phyloP scores from a whole-genome alignment of 148 eudicot species.

The Fallopia convolvulus region DNA sequence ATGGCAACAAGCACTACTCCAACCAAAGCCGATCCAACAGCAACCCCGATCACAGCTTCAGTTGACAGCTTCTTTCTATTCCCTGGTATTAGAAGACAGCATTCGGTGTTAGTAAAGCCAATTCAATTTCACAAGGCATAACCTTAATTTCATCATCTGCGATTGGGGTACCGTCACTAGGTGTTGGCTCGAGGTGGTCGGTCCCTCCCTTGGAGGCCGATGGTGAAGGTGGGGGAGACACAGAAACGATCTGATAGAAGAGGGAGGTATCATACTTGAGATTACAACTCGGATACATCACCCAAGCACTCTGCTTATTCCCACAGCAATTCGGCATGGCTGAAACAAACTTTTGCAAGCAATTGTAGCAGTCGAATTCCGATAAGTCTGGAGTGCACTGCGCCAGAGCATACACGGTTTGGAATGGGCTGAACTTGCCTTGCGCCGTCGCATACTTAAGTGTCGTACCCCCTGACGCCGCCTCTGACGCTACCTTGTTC shows the following conservation, averaged over 20 bases:
- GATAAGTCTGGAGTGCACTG: slow-evolving; percentile 54
- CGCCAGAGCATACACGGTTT: slow-evolving; percentile 21
- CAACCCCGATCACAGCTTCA: background rate
- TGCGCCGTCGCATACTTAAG: slow-evolving; percentile 18
- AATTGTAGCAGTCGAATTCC: slow-evolving; percentile 21
- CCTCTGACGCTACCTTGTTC: background rate
- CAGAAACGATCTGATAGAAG: slow-evolving; percentile 4
- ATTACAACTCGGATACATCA: slow-evolving; percentile 27
- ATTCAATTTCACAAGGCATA: no score
- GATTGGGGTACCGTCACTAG: background rate
- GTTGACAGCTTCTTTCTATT: background rate
- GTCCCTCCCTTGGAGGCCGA: background rate
- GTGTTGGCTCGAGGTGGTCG: slow-evolving; percentile 2
- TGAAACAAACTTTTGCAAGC: slow-evolving; percentile 21
- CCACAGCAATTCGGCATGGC: slow-evolving; percentile 16
- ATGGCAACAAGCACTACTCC: background rate
- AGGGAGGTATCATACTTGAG: slow-evolving; percentile 25
- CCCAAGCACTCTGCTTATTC: slow-evolving; percentile 18
- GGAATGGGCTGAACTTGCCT: background rate
- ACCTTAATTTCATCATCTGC: background rate
- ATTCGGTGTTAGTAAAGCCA: no score
- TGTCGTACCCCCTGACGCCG: slow-evolving; percentile 12
- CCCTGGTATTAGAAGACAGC: background rate
- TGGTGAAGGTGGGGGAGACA: slow-evolving; percentile 4
- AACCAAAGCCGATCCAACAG: background rate